These are phyloP conservation scores for Ligustrum vulgare DNA, from an alignment of 257 asterid genomes.

Conservation along the genomic window DNA sequence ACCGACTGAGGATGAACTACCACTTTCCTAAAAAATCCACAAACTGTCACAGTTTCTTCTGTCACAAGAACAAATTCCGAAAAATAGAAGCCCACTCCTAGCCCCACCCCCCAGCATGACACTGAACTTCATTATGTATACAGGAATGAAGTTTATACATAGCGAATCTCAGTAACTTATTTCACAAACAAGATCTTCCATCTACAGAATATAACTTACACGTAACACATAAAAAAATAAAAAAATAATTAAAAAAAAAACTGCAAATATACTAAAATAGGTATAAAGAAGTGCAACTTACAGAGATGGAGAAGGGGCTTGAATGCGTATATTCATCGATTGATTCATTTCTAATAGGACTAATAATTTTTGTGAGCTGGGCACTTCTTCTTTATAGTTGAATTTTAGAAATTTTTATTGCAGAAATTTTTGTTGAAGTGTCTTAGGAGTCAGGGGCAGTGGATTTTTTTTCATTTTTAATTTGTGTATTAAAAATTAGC, in stretches of 20 bases:
- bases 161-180: background rate
- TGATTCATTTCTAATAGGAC: conserved; percentile 35
- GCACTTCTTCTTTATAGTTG: background rate
- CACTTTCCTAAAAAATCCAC: background rate
- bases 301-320: conserved; percentile 62
- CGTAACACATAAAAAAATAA: background rate
- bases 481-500: conserved; percentile 35
- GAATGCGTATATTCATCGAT: conserved; percentile 57
- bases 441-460: background rate
- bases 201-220: background rate
- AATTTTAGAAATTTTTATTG: background rate
- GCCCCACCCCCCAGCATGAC: background rate
- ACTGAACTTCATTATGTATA: background rate
- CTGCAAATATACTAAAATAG: background rate
- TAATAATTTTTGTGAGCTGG: background rate
- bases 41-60: background rate
- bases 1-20: background rate
- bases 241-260: background rate
- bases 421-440: background rate
- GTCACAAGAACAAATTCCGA: background rate
- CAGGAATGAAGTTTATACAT: background rate
- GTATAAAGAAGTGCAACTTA: conserved; percentile 24
- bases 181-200: background rate
- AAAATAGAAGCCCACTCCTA: background rate
- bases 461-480: conserved; percentile 14